Base-by-base conservation (phyloP, 257 asterid genomes). In the Fraxinus cuspidata region DNA sequence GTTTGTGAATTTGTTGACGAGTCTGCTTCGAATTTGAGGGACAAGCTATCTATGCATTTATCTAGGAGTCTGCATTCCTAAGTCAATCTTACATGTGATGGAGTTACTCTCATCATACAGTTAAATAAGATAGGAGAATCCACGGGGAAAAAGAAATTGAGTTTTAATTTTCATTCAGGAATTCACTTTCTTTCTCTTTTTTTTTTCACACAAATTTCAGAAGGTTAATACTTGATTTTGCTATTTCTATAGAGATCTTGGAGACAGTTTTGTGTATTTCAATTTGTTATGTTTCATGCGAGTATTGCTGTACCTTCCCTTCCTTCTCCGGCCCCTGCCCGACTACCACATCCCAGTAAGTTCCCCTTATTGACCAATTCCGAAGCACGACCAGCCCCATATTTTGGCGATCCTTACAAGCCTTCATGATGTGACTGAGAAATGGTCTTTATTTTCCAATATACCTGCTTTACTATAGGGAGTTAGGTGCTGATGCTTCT, bases 1-100 rank as follows among this genome's bases (percentile, higher is more conserved):
- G 76, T 77, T 73, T 90, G 97, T 51, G 84, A 83, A 64, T 83
- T 83, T 49, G 91, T 80, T 9, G 92, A 89, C 58, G 84, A 79
- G 65, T 78, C 72, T 16, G 96, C 87, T 23, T 83, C 85, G 0
- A 64, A 44, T 64, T 73, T 85, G 65, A 89, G 99, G 89, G 91
- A 90, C 70, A 86, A 81, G 27, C 79, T 92, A 28, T 74, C 83
- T 16, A 79, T 73, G 31, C 88, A 84, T 81, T 88, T 90, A 38
- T 77, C 84, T 3, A 84, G 81, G 47, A 85, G 88, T 74, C 58
- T 72, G 70, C 79, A 73, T 75, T 65, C 76, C 73, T 78, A 60
- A 72, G 16, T 69, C 44, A 73, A 66, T 74, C 81, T 73, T 75
- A 77, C 71, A 49, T 40, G 37, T 69, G 38, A 75, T 73, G 37